phyloP scores from a whole-genome alignment of 1,284 basidiomycete species.

The Ganoderma multipileum region DNA sequence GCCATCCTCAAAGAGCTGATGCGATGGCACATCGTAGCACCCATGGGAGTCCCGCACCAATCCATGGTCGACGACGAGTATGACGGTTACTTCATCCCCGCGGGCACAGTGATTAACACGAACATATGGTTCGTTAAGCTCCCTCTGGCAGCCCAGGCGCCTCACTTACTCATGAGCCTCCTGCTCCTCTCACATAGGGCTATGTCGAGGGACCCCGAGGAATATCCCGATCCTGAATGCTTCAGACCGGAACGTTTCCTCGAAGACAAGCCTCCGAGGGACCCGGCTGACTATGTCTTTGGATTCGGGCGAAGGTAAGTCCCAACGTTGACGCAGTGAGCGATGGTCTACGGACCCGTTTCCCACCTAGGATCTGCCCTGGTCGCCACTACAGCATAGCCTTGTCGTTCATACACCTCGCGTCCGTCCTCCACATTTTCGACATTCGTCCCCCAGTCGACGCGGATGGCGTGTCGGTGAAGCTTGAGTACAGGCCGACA shows the following conservation, averaged over 20 bases:
- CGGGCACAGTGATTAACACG: constrained; percentile 18
- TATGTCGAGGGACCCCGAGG: constrained; percentile 5
- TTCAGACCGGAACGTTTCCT: constrained; percentile 23
- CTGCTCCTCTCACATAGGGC: background rate
- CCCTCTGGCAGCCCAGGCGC: no score
- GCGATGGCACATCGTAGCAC: constrained; percentile 1
- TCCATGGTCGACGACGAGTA: constrained; percentile 6
- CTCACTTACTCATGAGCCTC: no score
- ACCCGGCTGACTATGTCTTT: constrained; percentile 28
- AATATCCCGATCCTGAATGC: constrained; percentile 21
- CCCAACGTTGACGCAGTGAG: no score
- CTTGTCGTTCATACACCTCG: background rate
- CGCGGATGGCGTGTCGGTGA: background rate
- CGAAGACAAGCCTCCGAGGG: background rate
- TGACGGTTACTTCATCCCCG: constrained; percentile 24
- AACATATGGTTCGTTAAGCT: no score
- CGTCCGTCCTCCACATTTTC: background rate
- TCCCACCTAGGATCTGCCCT: constrained; percentile 8
- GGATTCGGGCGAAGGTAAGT: constrained; percentile 23
- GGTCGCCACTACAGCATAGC: background rate
- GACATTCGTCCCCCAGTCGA: background rate
- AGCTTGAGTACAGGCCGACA: background rate
- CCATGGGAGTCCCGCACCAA: background rate
- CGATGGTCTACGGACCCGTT: background rate
- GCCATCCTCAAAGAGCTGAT: constrained; percentile 13